These are phyloP conservation scores for Logfia minima DNA, from an alignment of 129 eudicot species.

Conservation along the genomic window DNA sequence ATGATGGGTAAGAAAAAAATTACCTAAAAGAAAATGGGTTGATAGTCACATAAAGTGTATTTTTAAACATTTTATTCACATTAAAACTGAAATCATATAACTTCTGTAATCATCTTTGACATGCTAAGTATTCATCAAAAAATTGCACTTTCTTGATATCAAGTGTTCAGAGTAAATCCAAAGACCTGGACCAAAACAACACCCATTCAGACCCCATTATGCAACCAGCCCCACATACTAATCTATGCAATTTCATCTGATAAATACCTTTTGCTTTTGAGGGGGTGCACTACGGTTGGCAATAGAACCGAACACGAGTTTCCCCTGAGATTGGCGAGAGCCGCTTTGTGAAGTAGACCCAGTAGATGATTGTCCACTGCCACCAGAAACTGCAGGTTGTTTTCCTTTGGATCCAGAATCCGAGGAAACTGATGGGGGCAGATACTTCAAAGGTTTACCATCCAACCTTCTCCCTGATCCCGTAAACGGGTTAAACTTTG, in stretches of 20 bases:
- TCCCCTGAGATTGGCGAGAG: conserved; percentile 76
- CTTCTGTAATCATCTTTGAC: background rate
- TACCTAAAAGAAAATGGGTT: no score
- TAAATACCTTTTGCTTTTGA: conserved; percentile 67
- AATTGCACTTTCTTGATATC: no score
- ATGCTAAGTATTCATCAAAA: no score
- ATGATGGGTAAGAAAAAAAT: background rate
- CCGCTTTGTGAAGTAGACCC: conserved; percentile 57
- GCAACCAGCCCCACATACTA: background rate
- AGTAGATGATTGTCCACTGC: conserved; percentile 41
- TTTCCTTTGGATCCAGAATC: conserved; percentile 46
- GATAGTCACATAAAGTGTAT: background rate
- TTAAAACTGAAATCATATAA: background rate
- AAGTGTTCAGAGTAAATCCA: no score
- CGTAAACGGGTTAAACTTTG: conserved; percentile 73
- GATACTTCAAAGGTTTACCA: conserved; percentile 61
- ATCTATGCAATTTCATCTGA: background rate
- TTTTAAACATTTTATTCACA: background rate
- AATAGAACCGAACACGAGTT: conserved; percentile 84
- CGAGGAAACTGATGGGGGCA: conserved; percentile 53
- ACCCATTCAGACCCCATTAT: background rate
- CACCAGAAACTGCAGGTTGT: conserved; percentile 40
- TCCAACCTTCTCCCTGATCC: conserved; percentile 80
- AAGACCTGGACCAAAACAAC: no score
- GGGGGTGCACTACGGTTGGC: conserved; percentile 43